Conservation (phyloP, 140 eudicot genomes). For the Cichorium intybus region DNA sequence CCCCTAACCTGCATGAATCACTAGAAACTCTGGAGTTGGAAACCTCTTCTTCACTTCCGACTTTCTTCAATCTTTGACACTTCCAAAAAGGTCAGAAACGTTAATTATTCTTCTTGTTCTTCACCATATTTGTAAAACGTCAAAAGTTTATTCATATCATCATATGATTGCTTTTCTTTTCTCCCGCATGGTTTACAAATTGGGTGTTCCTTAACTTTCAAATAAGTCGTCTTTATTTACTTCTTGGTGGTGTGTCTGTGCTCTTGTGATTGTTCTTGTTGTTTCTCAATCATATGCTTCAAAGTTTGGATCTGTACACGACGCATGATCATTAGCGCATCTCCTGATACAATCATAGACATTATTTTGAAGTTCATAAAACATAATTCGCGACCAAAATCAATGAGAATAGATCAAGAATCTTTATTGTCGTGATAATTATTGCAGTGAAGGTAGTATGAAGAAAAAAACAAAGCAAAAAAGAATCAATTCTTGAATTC, state of each 20-base stretch:
- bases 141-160: constrained; percentile 13
- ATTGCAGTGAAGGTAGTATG: constrained; percentile 20
- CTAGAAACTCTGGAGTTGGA: constrained; percentile 29
- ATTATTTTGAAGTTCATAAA: constrained; percentile 2
- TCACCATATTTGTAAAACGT: constrained; percentile 23
- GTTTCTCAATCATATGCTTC: constrained; percentile 10
- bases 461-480: constrained; percentile 21
- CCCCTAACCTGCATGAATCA: constrained; percentile 27
- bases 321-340: constrained; percentile 18
- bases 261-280: constrained; percentile 17
- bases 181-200: neutral
- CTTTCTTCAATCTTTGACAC: constrained; percentile 26
- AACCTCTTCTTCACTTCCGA: constrained; percentile 26
- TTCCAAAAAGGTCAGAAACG: constrained; percentile 37
- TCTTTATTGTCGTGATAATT: constrained; percentile 31
- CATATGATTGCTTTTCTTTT: constrained; percentile 6
- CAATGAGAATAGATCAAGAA: constrained; percentile 17
- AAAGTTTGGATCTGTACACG: neutral
- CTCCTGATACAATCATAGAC: constrained; percentile 11
- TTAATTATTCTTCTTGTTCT: constrained; percentile 27
- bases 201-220: neutral
- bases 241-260: neutral
- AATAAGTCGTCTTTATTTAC: neutral
- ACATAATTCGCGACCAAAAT: neutral
- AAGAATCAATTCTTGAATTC: constrained; percentile 42